Conservation (phyloP, 139 green algal genomes). For the Chloropicon primus region DNA sequence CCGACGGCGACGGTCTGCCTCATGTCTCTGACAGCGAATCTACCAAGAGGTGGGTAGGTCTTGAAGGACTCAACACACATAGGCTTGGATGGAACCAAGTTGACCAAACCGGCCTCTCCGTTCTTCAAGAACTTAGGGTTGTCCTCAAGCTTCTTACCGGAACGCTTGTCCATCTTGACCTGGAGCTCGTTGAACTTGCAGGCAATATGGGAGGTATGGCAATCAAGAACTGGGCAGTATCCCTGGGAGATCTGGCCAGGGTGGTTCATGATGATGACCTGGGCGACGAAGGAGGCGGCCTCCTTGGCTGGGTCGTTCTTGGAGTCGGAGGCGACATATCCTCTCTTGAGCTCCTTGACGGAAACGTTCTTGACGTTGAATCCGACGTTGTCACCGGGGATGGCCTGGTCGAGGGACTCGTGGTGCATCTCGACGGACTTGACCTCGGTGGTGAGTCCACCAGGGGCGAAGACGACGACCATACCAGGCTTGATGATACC, state of each 20-base stretch:
- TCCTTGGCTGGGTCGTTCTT: slow-evolving; percentile 51
- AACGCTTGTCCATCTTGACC: slow-evolving; percentile 45
- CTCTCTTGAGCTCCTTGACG: slow-evolving; percentile 42
- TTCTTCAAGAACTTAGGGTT: slow-evolving; percentile 51
- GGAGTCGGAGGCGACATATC: slow-evolving; percentile 46
- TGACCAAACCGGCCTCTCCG: slow-evolving; percentile 46
- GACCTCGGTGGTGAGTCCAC: slow-evolving; percentile 31
- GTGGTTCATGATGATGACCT: slow-evolving; percentile 58
- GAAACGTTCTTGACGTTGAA: slow-evolving; percentile 93
- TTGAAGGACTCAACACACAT: slow-evolving; percentile 59
- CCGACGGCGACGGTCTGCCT: slow-evolving; percentile 49
- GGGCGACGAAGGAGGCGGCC: slow-evolving; percentile 38
- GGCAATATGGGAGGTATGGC: slow-evolving; percentile 54
- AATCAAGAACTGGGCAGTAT: slow-evolving; percentile 48
- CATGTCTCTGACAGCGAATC: slow-evolving; percentile 57
- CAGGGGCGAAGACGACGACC: slow-evolving; percentile 69
- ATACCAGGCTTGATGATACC: slow-evolving; percentile 84
- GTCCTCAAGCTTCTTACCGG: slow-evolving; percentile 55
- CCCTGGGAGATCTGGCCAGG: slow-evolving; percentile 42
- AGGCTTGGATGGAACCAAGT: slow-evolving; percentile 50
- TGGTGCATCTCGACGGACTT: slow-evolving; percentile 99
- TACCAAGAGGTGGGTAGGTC: slow-evolving; percentile 43
- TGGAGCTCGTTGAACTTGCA: slow-evolving; percentile 49
- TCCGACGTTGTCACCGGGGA: slow-evolving; percentile 96
- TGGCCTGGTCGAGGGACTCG: slow-evolving; percentile 70